Evolutionary conservation across 1,284 basidiomycete genomes (phyloP).

Genomic region (Waitea zeae): DNA sequence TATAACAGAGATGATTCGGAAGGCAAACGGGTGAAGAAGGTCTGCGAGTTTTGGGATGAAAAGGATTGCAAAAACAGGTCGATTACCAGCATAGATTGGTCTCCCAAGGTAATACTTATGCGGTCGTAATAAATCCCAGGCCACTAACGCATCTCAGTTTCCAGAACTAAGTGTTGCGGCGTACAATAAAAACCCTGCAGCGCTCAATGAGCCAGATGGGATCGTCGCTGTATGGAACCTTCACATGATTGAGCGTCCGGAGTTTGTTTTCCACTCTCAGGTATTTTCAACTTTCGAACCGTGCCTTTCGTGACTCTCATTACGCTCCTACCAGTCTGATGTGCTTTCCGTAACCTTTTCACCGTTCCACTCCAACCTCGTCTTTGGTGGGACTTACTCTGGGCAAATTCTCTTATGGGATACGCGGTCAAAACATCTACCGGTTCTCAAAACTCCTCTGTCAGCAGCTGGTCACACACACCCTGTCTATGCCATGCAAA

Average conservation of each 20-base stretch:
- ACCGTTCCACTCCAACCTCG: slow-evolving; percentile 92
- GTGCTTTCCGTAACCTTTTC: slow-evolving; percentile 94
- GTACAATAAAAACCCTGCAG: slow-evolving; percentile 91
- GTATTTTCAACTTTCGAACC: slow-evolving; percentile 14
- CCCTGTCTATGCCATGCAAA: slow-evolving; percentile 93
- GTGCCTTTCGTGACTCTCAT: slow-evolving; percentile 7
- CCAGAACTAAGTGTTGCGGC: slow-evolving; percentile 90
- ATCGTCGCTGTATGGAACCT: slow-evolving; percentile 97
- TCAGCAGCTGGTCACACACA: slow-evolving; percentile 94
- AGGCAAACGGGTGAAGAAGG: slow-evolving; percentile 71
- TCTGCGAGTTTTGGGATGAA: slow-evolving; percentile 84
- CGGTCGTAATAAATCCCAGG: slow-evolving; percentile 4
- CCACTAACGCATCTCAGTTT: slow-evolving; percentile 34
- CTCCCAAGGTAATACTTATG: slow-evolving; percentile 53
- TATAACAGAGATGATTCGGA: slow-evolving; percentile 67
- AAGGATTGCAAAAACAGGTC: slow-evolving; percentile 81
- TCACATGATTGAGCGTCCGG: slow-evolving; percentile 86
- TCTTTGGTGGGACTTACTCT: slow-evolving; percentile 96
- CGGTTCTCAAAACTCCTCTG: slow-evolving; percentile 90
- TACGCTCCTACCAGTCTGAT: slow-evolving; percentile 51
- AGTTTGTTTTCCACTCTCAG: slow-evolving; percentile 96
- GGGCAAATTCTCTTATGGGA: slow-evolving; percentile 99
- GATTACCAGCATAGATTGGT: slow-evolving; percentile 96
- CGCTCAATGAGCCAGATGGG: slow-evolving; percentile 88
- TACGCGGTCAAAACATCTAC: slow-evolving; percentile 89